Base-by-base conservation (phyloP, 768 basidiomycete genomes). In the Kwoniella mangroviensis region DNA sequence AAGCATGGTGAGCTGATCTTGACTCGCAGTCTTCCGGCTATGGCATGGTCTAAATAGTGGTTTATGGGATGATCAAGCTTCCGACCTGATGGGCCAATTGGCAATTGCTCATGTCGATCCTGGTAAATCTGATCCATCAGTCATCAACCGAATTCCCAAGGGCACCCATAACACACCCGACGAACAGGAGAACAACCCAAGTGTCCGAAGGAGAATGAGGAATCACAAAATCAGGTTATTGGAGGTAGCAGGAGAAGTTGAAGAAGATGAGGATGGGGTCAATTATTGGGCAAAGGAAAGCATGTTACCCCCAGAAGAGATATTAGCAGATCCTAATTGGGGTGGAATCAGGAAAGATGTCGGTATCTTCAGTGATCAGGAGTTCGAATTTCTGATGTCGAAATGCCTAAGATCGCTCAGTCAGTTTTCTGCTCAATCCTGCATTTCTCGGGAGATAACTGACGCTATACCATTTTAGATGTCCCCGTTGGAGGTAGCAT, bases 21-120 rank as follows among this genome's bases (percentile, higher is more conserved):
- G 22, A 49, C 13, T 19, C 13, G n/a, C 67, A 83, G 80, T 94
- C 64, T 92, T 94, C 85, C 89, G 90, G 64, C 78, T 93, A 56
- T 95, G 93, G 92, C 90, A 92, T 83, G 90, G 92, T 13, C 86
- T 95, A 78, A 93, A 94, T 84, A 92, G 92, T 67, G 92, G 92
- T 82, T 88, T 90, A 83, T 94, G 89, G 84, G 93, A 94, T 85
- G 93, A 93, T 78, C 88, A 93, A 82, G 92, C 93, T 89, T 86
- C 94, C 71, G 88, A 92, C 67, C 91, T 96, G 80, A 87, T 94
- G 69, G 86, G 92, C 34, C 87, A 87, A 75, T 86, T 96, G 56
- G 85, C 90, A 65, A 90, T 93, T 82, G 86, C 90, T 84, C 94
- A 96, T 84, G 87, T 92, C 72, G 90, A 91, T 75, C 90, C 93